These are phyloP conservation scores for Brasenia schreberi DNA, from an alignment of 164 flowering plant species.

Conservation along the genomic window DNA sequence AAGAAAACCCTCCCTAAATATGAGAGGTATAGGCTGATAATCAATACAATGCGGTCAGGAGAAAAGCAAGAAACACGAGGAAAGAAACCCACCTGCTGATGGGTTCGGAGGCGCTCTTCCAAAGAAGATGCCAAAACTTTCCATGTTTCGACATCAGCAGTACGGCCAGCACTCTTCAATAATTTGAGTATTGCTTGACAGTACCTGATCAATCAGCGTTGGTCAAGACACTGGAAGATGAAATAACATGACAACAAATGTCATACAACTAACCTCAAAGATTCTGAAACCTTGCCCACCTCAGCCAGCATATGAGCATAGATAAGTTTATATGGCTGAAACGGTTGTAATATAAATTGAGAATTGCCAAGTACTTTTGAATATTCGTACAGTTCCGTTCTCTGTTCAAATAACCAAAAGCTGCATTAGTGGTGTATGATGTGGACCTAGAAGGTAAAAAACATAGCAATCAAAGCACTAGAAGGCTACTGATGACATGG, in stretches of 20 bases:
- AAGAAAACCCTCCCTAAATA: conserved; percentile 51
- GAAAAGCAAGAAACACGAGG: conserved; percentile 6
- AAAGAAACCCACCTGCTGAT: conserved; percentile 66
- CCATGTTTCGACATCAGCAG: conserved; percentile 72
- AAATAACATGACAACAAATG: not conserved
- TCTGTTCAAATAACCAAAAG: conserved; percentile 33
- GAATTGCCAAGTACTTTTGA: conserved; percentile 94
- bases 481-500: too few species aligned
- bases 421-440: not conserved
- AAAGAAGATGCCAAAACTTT: conserved; percentile 38
- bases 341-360: conserved; percentile 72
- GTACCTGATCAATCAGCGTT: conserved; percentile 37
- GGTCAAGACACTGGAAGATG: conserved; percentile 1
- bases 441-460: not conserved
- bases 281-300: conserved; percentile 82
- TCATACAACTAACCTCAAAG: conserved; percentile 49
- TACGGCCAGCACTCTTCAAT: conserved; percentile 64
- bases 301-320: conserved; percentile 97
- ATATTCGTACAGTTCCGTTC: conserved; percentile 94
- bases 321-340: conserved; percentile 93
- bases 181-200: conserved; percentile 73
- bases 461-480: not conserved
- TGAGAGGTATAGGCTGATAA: not conserved
- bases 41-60: too few species aligned
- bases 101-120: conserved; percentile 74